These are phyloP conservation scores for Jaenimonas drosophilae DNA, from an alignment of 208 protist species.

Conservation along the genomic window DNA sequence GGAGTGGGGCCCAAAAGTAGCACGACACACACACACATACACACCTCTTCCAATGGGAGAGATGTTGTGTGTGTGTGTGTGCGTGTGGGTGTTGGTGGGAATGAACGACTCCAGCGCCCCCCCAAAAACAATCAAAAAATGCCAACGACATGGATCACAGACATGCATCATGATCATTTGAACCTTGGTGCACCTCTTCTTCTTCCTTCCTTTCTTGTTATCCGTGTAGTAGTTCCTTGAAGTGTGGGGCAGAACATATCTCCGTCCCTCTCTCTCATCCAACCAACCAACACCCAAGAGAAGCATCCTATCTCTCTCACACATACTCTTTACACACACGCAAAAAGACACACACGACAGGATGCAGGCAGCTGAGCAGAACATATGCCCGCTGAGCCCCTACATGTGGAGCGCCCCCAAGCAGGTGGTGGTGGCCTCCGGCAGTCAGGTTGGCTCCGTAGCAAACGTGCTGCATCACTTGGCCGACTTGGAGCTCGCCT, in stretches of 20 bases:
- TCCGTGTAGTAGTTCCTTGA: not conserved
- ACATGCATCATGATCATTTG: not conserved
- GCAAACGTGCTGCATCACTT: constrained; percentile 42
- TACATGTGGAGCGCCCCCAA: constrained; percentile 46
- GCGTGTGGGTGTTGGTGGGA: too few species aligned
- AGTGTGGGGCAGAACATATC: too few species aligned
- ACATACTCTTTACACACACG: constrained; percentile 1
- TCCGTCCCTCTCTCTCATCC: too few species aligned
- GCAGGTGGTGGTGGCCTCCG: constrained; percentile 13
- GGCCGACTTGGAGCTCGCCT: constrained; percentile 36
- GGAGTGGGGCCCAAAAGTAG: constrained; percentile 7
- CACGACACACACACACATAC: constrained; percentile 4
- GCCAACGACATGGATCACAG: not conserved
- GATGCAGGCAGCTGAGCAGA: constrained; percentile 36
- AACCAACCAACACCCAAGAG: too few species aligned
- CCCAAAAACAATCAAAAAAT: constrained; percentile 1
- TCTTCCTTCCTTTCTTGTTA: not conserved
- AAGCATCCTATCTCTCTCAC: too few species aligned
- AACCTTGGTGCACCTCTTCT: not conserved
- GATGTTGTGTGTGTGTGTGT: too few species aligned
- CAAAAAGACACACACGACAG: not conserved
- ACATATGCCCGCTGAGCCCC: constrained; percentile 45
- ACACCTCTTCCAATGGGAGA: too few species aligned
- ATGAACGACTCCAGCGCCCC: too few species aligned
- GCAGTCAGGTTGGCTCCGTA: constrained; percentile 19